Evolutionary conservation across 257 asterid species (phyloP), one percentile per base, ranked within the genome.

Genomic region (Thymus quinquecostatus): DNA sequence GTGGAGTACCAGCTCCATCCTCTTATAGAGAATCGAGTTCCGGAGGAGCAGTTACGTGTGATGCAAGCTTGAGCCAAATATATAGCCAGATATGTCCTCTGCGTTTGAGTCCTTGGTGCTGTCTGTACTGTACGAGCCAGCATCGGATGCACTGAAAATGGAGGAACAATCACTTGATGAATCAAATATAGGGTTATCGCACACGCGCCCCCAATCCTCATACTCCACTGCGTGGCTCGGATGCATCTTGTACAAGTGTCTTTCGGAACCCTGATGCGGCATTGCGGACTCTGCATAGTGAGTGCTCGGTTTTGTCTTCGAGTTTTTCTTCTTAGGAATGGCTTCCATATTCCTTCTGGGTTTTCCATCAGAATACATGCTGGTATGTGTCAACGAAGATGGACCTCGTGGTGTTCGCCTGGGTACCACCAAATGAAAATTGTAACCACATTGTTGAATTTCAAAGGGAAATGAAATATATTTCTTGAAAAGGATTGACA

Each of bases 111-210:
- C 82, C 79, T 73, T 80, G 28, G 82, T 80, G 79, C 85, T 80
- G 38, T 80, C 85, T 44, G 85, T 80, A 55, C 85, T 80, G 10
- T 38, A 76, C 8, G 85, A 80, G 30, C 85, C 79, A 54, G 85
- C 78, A 56, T 81, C 85, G 11, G 82, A 77, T 40, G n/a, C 67
- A 64, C 82, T 81, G 82, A 81, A 77, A 61, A 81, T 74, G 27
- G 82, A 77, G 27, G 85, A 77, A 41, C 77, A 34, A 38, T 77
- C 85, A 38, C 80, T 77, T 1, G 73, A 49, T 28, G 80, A 81
- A 66, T 77, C 82, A 60, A 66, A 28, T 7, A 72, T 57, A 38
- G 64, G 68, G 55, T 62, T 62, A 38, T 33, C 61, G 34, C 69
- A 60, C 53, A 33, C 68, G 51, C 29, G 27, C 28, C 62, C 70